Percentiles rank a stretch among this genome's conserved stretches.
These are phyloP conservation scores for Penicillium parvum DNA, from an alignment of 495 filamentous ascomycete genomes.

Conservation along the genomic window DNA sequence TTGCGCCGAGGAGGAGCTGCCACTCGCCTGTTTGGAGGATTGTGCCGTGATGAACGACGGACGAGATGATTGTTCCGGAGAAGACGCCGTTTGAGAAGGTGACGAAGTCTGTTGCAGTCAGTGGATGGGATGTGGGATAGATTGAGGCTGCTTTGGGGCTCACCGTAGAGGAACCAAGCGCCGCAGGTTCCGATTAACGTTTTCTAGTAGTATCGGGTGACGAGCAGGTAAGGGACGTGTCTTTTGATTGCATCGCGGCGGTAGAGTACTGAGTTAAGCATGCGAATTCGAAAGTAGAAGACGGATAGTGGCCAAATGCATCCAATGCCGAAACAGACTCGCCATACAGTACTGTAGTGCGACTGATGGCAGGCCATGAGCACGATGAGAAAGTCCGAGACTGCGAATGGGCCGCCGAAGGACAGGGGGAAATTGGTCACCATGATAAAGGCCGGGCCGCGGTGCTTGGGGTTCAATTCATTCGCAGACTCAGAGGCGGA, in stretches of 20 bases:
- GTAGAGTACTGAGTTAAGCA: constrained; percentile 49
- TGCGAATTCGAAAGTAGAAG: constrained; percentile 51
- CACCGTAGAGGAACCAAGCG: constrained; percentile 51
- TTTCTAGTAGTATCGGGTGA: constrained; percentile 47
- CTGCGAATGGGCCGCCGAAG: constrained; percentile 47
- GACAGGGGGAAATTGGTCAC: constrained; percentile 50
- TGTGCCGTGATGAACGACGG: constrained; percentile 33
- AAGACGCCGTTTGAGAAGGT: constrained; percentile 50
- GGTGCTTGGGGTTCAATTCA: constrained; percentile 37
- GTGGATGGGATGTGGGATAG: too few relatives aligned
- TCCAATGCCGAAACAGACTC: constrained; percentile 49
- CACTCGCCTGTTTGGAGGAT: constrained; percentile 42
- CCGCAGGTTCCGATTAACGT: constrained; percentile 44
- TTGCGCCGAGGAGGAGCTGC: constrained; percentile 44
- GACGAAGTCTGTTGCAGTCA: constrained; percentile 31
- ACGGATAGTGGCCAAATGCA: constrained; percentile 47
- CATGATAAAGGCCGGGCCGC: constrained; percentile 50
- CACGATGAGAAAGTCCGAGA: constrained; percentile 47
- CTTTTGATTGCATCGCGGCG: constrained; percentile 45
- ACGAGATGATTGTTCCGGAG: constrained; percentile 45
- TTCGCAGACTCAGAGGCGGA: constrained; percentile 49
- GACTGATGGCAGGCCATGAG: constrained; percentile 35
- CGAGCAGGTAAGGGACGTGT: constrained; percentile 41
- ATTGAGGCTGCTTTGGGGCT: too few relatives aligned
- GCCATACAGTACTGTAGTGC: constrained; percentile 47